These are phyloP conservation scores for Austroboletus festivus DNA, from an alignment of 768 basidiomycete species.

Conservation along the genomic window DNA sequence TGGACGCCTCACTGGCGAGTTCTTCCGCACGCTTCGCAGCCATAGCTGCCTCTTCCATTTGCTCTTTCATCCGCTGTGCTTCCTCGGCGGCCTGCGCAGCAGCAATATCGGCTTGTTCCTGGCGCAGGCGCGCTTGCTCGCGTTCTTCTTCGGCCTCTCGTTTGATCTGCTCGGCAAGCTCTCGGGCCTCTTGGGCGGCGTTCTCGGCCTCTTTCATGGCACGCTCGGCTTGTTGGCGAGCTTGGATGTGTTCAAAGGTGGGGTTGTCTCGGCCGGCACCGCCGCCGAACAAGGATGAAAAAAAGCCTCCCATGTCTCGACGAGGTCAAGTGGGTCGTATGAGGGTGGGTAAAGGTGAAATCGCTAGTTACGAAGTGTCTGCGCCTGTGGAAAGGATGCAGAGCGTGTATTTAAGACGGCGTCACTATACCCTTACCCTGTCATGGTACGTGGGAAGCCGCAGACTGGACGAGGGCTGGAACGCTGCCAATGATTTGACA, in stretches of 20 bases:
- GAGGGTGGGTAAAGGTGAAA: no score
- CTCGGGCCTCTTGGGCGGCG: constrained; percentile 3
- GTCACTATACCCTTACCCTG: no score
- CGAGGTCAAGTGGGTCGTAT: no score
- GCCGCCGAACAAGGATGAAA: no score
- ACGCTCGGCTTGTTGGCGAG: constrained; percentile 4
- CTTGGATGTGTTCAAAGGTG: constrained; percentile 6
- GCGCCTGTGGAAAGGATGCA: no score
- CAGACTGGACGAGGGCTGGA: no score
- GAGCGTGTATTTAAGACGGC: no score
- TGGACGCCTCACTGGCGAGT: constrained; percentile 3
- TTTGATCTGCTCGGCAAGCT: background rate
- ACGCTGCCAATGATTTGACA: no score
- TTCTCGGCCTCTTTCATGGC: constrained; percentile 3
- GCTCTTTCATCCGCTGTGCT: constrained; percentile 1
- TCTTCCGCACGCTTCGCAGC: constrained; percentile 2
- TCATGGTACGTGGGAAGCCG: no score
- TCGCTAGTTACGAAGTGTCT: no score
- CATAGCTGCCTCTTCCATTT: constrained; percentile 5
- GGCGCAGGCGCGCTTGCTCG: background rate
- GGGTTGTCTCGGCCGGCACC: constrained; percentile 13
- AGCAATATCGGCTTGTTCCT: constrained; percentile 5
- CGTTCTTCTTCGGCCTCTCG: constrained; percentile 10
- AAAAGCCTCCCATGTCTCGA: no score
- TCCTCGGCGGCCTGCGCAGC: constrained; percentile 11